Evolutionary conservation across 257 asterid genomes (phyloP), one percentile per base, ranked within the genome.

Genomic region (Misopates orontium): DNA sequence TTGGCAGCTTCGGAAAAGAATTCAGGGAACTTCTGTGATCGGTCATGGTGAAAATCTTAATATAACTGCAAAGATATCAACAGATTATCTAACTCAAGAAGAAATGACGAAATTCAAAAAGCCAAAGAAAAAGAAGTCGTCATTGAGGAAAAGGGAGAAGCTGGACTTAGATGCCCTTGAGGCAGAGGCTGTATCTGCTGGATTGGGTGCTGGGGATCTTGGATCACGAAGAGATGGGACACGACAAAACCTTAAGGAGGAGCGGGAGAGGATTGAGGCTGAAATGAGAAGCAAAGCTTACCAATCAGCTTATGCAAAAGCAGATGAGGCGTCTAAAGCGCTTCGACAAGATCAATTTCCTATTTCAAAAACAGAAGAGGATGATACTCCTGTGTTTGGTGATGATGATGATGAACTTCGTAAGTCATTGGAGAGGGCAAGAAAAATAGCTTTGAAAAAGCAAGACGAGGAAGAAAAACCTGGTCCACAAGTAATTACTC

Each of bases 91-190:
- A 62, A 88, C 96, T 44, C 87, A 84, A 73, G 97, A 90, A 71
- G 99, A 90, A 77, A 86, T 94, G 96, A 69, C 83, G 56, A 80
- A 86, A 68, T 94, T 90, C 73, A 86, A 86, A 72, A 94, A 83
- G 85, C 95, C 99, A 67, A 94, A 88, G 88, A 94, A 94, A 71
- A 94, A 90, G 83, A 94, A 88, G 76, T 85, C 97, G 76, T 85
- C 97, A 32, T 71, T 90, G 73, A 83, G 97, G 82, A 94, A 88
- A 80, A 90, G 81, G 79, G 97, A 90, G 55, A 94, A 94, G 83
- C 77, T 90, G 80, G 95, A 88, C 68, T 16, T 90, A 50, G 82
- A 83, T 74, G 87, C 93, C 72, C 95, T 90, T 60, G 99, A 90
- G 83, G 96, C 93, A 50, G 99, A 94, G 85, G 97, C 99, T 69